These are phyloP conservation scores for Yamadazyma takamatsuzukensis DNA, from an alignment of 805 yeast species.

Conservation along the genomic window DNA sequence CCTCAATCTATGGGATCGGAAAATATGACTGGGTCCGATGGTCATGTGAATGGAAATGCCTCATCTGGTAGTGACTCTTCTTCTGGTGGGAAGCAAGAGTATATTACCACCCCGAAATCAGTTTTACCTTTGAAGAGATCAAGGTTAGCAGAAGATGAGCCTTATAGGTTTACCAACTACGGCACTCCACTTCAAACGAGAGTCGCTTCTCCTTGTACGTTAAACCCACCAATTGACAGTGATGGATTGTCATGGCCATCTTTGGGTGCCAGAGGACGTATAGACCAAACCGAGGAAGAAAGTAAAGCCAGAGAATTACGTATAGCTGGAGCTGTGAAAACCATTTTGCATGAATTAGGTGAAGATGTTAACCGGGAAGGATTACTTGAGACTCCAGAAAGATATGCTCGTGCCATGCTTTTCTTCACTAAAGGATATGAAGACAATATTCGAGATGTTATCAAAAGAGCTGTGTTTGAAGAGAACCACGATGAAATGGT, in stretches of 20 bases:
- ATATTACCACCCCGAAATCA: slow-evolving; percentile 15
- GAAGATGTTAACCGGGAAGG: slow-evolving; percentile 92
- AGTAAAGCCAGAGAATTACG: slow-evolving; percentile 63
- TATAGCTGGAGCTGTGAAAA: slow-evolving; percentile 80
- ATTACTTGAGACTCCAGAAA: slow-evolving; percentile 85
- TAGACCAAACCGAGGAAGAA: slow-evolving; percentile 67
- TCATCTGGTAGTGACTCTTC: slow-evolving; percentile 1
- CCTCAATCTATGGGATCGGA: too few relatives aligned
- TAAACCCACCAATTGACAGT: slow-evolving; percentile 80
- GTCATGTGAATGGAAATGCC: too few relatives aligned
- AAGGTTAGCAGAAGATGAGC: slow-evolving; percentile 15
- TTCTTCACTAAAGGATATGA: slow-evolving; percentile 96
- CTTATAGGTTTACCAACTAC: slow-evolving; percentile 2
- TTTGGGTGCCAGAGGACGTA: slow-evolving; percentile 72
- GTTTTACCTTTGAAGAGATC: slow-evolving; percentile 21
- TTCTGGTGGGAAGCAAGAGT: too few relatives aligned
- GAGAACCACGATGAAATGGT: slow-evolving; percentile 99
- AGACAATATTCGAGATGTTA: slow-evolving; percentile 86
- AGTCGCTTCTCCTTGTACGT: slow-evolving; percentile 78
- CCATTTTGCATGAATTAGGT: slow-evolving; percentile 78
- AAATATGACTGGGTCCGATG: too few relatives aligned
- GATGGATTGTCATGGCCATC: slow-evolving; percentile 97
- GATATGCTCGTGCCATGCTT: slow-evolving; percentile 96
- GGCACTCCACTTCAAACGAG: slow-evolving; percentile 66
- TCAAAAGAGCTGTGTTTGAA: slow-evolving; percentile 93